Evolutionary conservation across 768 basidiomycete genomes (phyloP), one percentile per base, ranked within the genome.

Genomic region (Auriscalpium vulgare): DNA sequence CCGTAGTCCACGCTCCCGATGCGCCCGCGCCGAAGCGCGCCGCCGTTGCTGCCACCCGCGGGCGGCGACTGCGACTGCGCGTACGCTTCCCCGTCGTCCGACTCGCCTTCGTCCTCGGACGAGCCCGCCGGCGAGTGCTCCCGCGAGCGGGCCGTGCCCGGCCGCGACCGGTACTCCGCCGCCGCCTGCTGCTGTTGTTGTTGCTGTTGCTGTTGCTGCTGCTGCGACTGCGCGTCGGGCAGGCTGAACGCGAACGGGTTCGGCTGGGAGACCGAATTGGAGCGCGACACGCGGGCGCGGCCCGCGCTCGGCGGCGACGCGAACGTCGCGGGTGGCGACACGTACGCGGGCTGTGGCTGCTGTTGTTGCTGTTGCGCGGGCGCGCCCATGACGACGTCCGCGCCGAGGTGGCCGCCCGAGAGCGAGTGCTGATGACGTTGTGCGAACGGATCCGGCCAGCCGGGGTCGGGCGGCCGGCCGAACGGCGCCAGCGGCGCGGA

Each of bases 81-180:
- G 46, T 68, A 67, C 46, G 69, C 67, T 14, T 67, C 67, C n/a
- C 60, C 47, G 7, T 61, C 66, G 46, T 68, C 69, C 44, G 67
- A 66, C 36, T 72, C 72, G 40, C 69, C 63, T 40, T 71, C 70
- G 8, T 67, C 63, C 47, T 72, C 73, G 35, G 68, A 71, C 23
- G 72, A 70, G 21, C 63, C 63, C 19, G 59, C 54, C 10, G 58
- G 57, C 47, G 49, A 60, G 53, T 52, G 65, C 40, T 40, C 65
- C 53, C 35, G 69, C 49, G 56, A 59, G 47, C 54, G 55, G 5
- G 53, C 59, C 17, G 69, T 68, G 23, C 61, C 58, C 3, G 67
- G 66, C n/a, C 64, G 62, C 47, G 67, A 65, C 59, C 60, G 50
- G 63, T 51, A 56, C 34, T 59, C 29, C 29, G 29, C 29, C 29